Percentiles rank a stretch among this genome's conserved stretches.
phyloP scores from a whole-genome alignment of 768 basidiomycete genomes.

The Russula sp. region DNA sequence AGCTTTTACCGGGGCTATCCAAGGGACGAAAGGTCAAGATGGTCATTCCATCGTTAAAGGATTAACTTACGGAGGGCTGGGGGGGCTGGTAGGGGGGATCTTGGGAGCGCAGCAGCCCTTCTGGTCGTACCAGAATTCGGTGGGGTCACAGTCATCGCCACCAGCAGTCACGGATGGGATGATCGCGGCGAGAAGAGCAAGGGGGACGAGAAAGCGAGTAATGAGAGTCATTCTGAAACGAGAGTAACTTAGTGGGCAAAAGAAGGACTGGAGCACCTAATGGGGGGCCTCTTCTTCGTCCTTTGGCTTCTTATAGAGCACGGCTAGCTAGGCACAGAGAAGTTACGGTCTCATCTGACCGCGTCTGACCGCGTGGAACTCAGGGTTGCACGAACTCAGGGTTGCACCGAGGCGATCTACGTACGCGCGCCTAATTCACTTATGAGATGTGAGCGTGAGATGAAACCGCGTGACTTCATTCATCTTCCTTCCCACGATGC shows the following conservation, averaged over 20 bases:
- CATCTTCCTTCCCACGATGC: slow-evolving; percentile 49
- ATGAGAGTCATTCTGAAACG: slow-evolving; percentile 41
- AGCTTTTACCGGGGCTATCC: slow-evolving; percentile 14
- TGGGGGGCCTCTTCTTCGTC: too few species aligned
- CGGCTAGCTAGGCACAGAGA: too few species aligned
- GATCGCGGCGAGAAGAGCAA: slow-evolving; percentile 2
- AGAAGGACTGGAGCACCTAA: background rate
- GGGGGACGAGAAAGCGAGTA: slow-evolving; percentile 26
- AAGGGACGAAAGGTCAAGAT: background rate
- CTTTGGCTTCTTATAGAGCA: too few species aligned
- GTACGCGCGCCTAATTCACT: too few species aligned
- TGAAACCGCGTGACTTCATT: too few species aligned
- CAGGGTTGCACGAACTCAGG: too few species aligned
- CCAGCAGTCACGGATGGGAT: slow-evolving; percentile 36
- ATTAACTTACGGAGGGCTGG: slow-evolving; percentile 39
- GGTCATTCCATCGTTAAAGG: background rate
- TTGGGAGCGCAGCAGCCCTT: slow-evolving; percentile 25
- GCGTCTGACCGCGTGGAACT: background rate
- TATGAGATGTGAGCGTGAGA: too few species aligned
- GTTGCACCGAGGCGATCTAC: too few species aligned
- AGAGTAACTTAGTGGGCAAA: slow-evolving; percentile 29
- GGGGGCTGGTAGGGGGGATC: slow-evolving; percentile 38
- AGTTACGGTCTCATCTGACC: too few species aligned
- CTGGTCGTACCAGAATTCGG: slow-evolving; percentile 26
- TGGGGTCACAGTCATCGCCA: slow-evolving; percentile 32